phyloP scores from a whole-genome alignment of 805 yeast genomes.

The Hanseniaspora guilliermondii region DNA sequence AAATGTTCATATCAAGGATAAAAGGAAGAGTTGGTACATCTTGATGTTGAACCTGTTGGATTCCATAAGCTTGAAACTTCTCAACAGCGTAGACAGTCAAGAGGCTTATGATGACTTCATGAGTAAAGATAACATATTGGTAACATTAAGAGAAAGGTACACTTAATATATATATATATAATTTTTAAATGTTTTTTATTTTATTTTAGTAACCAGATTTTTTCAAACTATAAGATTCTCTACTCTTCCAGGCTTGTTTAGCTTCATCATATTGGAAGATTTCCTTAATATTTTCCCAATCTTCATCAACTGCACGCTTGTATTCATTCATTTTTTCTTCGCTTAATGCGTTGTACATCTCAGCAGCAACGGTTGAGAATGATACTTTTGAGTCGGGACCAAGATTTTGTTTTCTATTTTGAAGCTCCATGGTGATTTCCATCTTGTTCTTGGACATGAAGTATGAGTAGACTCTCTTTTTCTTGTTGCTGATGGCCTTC shows the following conservation, averaged over 20 bases:
- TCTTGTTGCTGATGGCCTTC: neutral
- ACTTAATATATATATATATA: neutral
- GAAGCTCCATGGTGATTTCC: neutral
- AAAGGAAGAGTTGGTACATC: neutral
- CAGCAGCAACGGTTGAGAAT: neutral
- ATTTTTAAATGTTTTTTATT: too few species aligned
- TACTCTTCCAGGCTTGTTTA: neutral
- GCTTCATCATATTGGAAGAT: neutral
- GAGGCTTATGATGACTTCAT: neutral
- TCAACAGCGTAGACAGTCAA: neutral
- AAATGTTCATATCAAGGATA: neutral
- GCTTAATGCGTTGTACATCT: neutral
- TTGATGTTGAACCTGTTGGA: slow-evolving; percentile 7
- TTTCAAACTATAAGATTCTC: neutral
- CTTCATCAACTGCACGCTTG: neutral
- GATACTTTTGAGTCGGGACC: neutral
- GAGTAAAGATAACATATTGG: neutral
- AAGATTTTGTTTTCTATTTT: neutral
- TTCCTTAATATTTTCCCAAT: neutral
- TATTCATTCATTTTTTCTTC: too few species aligned
- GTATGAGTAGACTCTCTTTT: neutral
- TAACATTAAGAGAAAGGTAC: neutral
- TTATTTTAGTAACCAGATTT: too few species aligned
- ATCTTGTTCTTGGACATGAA: neutral
- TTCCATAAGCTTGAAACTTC: neutral